Evolutionary conservation across 2,329 filamentous ascomycete genomes (phyloP).

Genomic region (Fusarium duplospermum): DNA sequence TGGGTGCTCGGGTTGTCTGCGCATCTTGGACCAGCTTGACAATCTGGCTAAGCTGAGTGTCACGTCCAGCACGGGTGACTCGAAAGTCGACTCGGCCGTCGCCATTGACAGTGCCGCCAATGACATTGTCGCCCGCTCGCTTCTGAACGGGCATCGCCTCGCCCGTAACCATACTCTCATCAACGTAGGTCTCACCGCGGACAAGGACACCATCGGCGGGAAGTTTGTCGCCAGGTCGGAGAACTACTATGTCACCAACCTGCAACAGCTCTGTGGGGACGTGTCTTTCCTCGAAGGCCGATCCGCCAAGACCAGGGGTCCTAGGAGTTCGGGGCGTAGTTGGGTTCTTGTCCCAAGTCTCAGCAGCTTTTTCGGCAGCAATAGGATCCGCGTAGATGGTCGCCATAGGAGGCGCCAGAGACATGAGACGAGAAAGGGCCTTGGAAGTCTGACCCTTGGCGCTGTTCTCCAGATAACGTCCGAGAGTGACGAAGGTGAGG

Average conservation of each 20-base stretch:
- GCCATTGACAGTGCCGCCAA: slow-evolving; percentile 96
- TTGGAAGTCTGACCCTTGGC: slow-evolving; percentile 97
- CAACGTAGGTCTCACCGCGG: slow-evolving; percentile 90
- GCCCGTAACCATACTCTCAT: slow-evolving; percentile 98
- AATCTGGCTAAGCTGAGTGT: slow-evolving; percentile 97
- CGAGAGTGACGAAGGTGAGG: slow-evolving; percentile 93
- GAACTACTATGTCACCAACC: slow-evolving; percentile 90
- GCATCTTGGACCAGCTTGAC: slow-evolving; percentile 98
- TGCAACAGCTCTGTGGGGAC: slow-evolving; percentile 96
- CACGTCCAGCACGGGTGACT: slow-evolving; percentile 90
- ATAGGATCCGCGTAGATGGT: slow-evolving; percentile 97
- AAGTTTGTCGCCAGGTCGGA: slow-evolving; percentile 95
- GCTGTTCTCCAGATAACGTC: slow-evolving; percentile 90
- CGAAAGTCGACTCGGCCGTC: slow-evolving; percentile 91
- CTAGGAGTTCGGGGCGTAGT: slow-evolving; percentile 48
- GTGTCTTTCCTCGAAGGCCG: slow-evolving; percentile 81
- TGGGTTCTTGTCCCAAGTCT: slow-evolving; percentile 69
- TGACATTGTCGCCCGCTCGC: slow-evolving; percentile 79
- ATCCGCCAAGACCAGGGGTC: slow-evolving; percentile 56
- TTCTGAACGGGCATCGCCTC: slow-evolving; percentile 97
- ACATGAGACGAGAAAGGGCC: slow-evolving; percentile 94
- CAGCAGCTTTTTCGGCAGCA: slow-evolving; percentile 89
- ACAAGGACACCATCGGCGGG: slow-evolving; percentile 91
- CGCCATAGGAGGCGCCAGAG: slow-evolving; percentile 93
- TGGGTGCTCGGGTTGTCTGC: slow-evolving; percentile 92